phyloP scores from a whole-genome alignment of 306 rosid genomes.

The Cyclanthera cordifolia region DNA sequence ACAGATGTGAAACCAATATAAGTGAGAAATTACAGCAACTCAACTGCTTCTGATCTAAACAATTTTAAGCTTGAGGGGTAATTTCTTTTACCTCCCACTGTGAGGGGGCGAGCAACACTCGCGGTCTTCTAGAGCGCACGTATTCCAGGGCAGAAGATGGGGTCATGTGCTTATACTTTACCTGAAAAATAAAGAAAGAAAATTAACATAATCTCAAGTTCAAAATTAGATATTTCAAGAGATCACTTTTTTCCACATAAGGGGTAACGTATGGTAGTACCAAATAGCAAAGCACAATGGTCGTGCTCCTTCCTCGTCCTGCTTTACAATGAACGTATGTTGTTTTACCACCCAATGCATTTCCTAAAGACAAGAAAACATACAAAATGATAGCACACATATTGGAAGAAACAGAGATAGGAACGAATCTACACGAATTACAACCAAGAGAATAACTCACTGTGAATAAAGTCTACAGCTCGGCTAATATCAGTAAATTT shows the following conservation, averaged over 20 bases:
- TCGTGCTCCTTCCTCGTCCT: slow-evolving; percentile 95
- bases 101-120: slow-evolving; percentile 80
- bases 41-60: not conserved
- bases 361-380: slow-evolving; percentile 26
- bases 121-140: slow-evolving; percentile 79
- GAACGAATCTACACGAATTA: not conserved
- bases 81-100: slow-evolving; percentile 66
- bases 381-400: not conserved
- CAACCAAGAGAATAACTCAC: slow-evolving; percentile 29
- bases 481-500: slow-evolving; percentile 59
- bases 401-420: not conserved
- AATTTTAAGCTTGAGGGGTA: not conserved
- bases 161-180: slow-evolving; percentile 74
- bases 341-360: slow-evolving; percentile 53
- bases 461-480: slow-evolving; percentile 87
- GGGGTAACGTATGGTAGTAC: slow-evolving; percentile 25
- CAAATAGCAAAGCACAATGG: slow-evolving; percentile 94
- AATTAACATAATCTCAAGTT: slow-evolving; percentile 9
- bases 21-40: no score
- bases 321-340: slow-evolving; percentile 99
- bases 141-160: slow-evolving; percentile 72
- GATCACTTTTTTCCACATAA: not conserved
- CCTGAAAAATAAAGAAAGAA: slow-evolving; percentile 26
- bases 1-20: not conserved
- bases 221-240: not conserved